Evolutionary conservation across 164 flowering plant species (phyloP).

Genomic region (Platanus orientalis): DNA sequence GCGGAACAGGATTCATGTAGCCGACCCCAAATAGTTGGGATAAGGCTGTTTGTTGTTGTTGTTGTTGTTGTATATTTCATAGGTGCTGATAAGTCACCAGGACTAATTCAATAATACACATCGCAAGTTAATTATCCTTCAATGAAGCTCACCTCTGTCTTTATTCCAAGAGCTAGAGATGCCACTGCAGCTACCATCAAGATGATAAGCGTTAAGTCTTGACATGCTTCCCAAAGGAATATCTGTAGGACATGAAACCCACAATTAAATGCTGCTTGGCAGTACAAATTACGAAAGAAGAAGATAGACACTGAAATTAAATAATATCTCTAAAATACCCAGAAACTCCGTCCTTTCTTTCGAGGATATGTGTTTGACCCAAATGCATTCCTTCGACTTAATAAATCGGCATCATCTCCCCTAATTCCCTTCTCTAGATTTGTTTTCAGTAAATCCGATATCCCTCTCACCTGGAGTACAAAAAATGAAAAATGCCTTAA

Average conservation of each 20-base stretch:
- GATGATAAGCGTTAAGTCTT: conserved; percentile 86
- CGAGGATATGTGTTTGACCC: conserved; percentile 92
- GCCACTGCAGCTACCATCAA: conserved; percentile 92
- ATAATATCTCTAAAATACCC: conserved; percentile 32
- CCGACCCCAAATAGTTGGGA: too few relatives aligned
- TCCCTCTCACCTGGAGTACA: conserved; percentile 54
- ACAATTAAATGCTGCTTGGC: neutral
- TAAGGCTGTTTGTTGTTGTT: too few relatives aligned
- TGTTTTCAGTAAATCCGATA: conserved; percentile 58
- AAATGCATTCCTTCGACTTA: conserved; percentile 54
- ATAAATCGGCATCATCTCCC: conserved; percentile 68
- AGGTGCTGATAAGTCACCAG: neutral
- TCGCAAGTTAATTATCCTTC: neutral
- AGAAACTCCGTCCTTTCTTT: conserved; percentile 83
- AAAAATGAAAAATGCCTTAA: neutral
- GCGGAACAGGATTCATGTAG: too few relatives aligned
- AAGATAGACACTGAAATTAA: neutral
- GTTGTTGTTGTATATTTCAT: too few relatives aligned
- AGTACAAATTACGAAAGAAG: neutral
- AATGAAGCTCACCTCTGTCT: conserved; percentile 71
- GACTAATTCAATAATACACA: neutral
- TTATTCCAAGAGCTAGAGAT: conserved; percentile 85
- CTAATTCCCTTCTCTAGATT: conserved; percentile 66
- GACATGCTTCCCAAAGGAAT: conserved; percentile 97
- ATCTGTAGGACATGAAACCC: conserved; percentile 29